Percentiles rank a stretch among this genome's conserved stretches.
Evolutionary conservation across 2,329 filamentous ascomycete species (phyloP).

Genomic region (Aspergillus sp.): DNA sequence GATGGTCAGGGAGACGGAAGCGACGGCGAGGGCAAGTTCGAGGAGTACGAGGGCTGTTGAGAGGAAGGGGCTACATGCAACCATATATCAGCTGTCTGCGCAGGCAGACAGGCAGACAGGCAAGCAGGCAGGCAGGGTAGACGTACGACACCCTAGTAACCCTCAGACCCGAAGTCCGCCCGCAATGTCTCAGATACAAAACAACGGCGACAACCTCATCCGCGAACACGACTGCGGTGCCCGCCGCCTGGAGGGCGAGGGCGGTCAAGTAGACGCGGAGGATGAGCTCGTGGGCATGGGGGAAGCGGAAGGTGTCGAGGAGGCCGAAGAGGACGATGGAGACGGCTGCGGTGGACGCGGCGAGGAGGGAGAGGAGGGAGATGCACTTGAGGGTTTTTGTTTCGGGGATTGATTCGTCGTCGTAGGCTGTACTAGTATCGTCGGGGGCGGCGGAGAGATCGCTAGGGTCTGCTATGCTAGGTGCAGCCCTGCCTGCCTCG

Average conservation of each 20-base stretch:
- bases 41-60: slow-evolving; percentile 12
- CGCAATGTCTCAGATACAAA: too few species aligned
- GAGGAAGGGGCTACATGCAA: slow-evolving; percentile 13
- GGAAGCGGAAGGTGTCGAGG: slow-evolving; percentile 15
- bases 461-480: too few species aligned
- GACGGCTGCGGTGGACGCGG: slow-evolving; percentile 8
- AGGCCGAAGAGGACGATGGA: slow-evolving; percentile 11
- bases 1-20: slow-evolving; percentile 11
- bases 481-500: too few species aligned
- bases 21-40: slow-evolving; percentile 10
- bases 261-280: slow-evolving; percentile 12
- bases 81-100: too few species aligned
- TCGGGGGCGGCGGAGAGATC: background rate
- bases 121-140: background rate
- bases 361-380: slow-evolving; percentile 12
- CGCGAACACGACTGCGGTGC: slow-evolving; percentile 13
- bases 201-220: slow-evolving; percentile 13
- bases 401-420: slow-evolving; percentile 10
- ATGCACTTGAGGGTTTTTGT: slow-evolving; percentile 9
- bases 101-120: too few species aligned
- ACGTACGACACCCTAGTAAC: slow-evolving; percentile 14
- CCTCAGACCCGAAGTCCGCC: too few species aligned
- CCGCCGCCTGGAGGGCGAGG: slow-evolving; percentile 11
- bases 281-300: slow-evolving; percentile 10
- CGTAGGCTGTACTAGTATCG: slow-evolving; percentile 4